Conservation (phyloP, 441 rosid genomes). For the Aleurites moluccanus region DNA sequence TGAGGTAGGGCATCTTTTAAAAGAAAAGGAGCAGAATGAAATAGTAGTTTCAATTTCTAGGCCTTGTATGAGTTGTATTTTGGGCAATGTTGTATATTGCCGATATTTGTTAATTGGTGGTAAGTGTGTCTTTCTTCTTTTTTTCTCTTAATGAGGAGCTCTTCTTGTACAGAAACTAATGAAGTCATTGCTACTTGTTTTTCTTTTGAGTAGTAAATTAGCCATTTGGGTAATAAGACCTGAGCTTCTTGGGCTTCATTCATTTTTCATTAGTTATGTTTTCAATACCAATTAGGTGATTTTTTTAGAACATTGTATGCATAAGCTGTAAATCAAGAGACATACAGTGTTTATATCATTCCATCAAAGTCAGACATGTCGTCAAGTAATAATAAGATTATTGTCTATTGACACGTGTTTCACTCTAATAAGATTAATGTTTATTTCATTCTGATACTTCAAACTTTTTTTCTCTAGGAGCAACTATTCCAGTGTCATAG, state of each 20-base stretch:
- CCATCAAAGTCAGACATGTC: too few relatives aligned
- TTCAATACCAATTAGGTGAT: too few relatives aligned
- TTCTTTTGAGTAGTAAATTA: neutral
- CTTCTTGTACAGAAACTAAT: conserved; percentile 3
- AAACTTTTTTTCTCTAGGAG: too few relatives aligned
- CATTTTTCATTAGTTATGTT: neutral
- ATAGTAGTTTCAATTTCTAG: neutral
- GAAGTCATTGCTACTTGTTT: neutral
- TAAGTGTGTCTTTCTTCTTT: neutral
- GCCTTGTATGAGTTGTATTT: conserved; percentile 5
- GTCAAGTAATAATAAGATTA: too few relatives aligned
- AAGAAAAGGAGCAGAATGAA: neutral
- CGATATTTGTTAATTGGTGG: conserved; percentile 11
- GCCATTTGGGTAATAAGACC: neutral
- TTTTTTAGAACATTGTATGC: too few relatives aligned
- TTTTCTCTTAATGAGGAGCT: neutral
- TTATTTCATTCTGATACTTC: too few relatives aligned
- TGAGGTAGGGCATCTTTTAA: neutral
- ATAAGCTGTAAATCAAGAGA: too few relatives aligned
- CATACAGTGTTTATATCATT: too few relatives aligned
- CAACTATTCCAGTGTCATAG: too few relatives aligned
- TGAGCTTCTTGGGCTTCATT: neutral
- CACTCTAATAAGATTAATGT: too few relatives aligned
- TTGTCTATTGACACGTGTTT: too few relatives aligned
- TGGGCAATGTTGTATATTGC: conserved; percentile 14